Base-by-base conservation (phyloP, 176 grass and related monocot species). In the Bothriochloa decipiens region DNA sequence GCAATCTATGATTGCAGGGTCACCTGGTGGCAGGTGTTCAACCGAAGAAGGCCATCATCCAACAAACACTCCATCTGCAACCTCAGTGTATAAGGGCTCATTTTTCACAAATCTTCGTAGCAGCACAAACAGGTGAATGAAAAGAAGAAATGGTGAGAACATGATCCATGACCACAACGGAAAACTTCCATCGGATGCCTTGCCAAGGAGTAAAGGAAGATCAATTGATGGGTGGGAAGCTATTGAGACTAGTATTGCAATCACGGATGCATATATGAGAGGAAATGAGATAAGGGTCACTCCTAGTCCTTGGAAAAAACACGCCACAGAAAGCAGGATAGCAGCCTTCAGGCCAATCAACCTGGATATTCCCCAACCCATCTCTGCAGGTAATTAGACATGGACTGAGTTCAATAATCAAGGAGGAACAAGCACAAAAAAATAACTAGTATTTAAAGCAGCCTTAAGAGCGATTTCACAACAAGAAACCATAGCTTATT, bases 1-100 rank as follows among this genome's bases (percentile, higher is more conserved):
- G 88, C 96, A 96, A 87, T 99, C 93, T 37, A 99, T 90, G 66
- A 99, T 79, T 29, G 88, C 91, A 75, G 87, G 91, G 2, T 92
- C 89, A 61, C 93, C 90, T 42, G 91, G 89, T 4, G 96, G 96
- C 86, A 99, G 79, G 53, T 81, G 70, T 40, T 93, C 89, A 47
- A 87, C 70, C 15, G 83, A 96, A 83, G 89, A 92, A 87, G 96
- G 96, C 93, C 96, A 99, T 9, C 91, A 93, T 57, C 96, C 96
- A 72, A 94, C 93, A 87, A 91, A 96, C 40, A 96, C 72, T 28
- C 89, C 91, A 36, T 99, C 89, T 23, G 88, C 83, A 62, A 99
- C 86, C 86, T 99, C 83, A 25, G 83, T 93, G 74, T 94, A 99
- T 66, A 96, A 78, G 37, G 91, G 88, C 37, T 99, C 93, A 46